These are phyloP conservation scores for Aegilops sharonensis DNA, from an alignment of 176 grass and related monocot species.

Conservation along the genomic window DNA sequence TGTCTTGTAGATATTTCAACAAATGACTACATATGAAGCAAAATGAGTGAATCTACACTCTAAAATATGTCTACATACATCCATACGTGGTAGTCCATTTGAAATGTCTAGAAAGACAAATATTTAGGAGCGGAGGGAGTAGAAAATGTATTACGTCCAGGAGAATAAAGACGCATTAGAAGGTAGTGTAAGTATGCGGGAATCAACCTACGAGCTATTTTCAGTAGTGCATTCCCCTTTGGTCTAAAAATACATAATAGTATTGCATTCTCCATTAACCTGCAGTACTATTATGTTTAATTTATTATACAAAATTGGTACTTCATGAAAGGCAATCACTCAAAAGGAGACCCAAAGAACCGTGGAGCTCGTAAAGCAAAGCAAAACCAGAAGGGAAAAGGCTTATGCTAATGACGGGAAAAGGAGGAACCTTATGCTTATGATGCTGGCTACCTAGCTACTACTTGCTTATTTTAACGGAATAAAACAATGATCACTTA, in stretches of 20 bases:
- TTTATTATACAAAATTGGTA: conserved; percentile 20
- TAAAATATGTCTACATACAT: no score
- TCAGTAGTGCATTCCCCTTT: conserved; percentile 35
- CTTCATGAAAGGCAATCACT: conserved; percentile 30
- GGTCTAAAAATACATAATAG: background rate
- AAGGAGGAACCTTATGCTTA: conserved; percentile 57
- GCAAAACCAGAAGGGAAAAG: conserved; percentile 32
- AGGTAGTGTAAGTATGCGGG: conserved; percentile 33
- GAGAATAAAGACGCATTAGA: conserved; percentile 1
- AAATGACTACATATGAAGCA: no score
- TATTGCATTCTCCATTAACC: conserved; percentile 34
- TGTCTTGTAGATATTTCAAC: no score
- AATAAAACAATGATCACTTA: conserved; percentile 39
- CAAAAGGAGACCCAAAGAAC: conserved; percentile 34
- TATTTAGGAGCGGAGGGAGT: no score
- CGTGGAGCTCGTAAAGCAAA: conserved; percentile 43
- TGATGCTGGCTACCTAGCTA: conserved; percentile 37
- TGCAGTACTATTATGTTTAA: conserved; percentile 11
- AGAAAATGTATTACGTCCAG: background rate
- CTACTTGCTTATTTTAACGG: conserved; percentile 17
- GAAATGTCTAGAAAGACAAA: no score
- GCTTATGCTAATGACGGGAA: conserved; percentile 38
- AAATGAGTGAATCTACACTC: no score
- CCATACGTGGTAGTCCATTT: no score
- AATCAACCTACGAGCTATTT: conserved; percentile 45